Percentiles rank a stretch among this genome's conserved stretches.
These are phyloP conservation scores for Eudorina sp. DNA, from an alignment of 139 green algal species.

Conservation along the genomic window DNA sequence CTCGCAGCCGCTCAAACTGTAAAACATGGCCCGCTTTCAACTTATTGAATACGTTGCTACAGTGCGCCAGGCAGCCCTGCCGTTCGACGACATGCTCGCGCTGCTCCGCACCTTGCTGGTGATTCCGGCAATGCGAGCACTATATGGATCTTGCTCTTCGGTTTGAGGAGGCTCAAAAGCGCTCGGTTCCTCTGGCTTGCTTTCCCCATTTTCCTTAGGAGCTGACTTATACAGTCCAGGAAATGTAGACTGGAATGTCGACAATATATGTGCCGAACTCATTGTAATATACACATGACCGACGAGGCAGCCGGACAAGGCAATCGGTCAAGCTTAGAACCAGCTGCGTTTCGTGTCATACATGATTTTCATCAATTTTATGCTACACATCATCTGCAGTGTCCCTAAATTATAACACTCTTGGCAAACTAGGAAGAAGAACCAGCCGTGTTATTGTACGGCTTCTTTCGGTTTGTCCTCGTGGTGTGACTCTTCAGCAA, in stretches of 20 bases:
- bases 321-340: constrained; percentile 33
- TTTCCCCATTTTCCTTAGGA: neutral
- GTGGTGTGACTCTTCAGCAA: too few relatives aligned
- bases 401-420: too few relatives aligned
- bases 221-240: constrained; percentile 19
- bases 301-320: neutral
- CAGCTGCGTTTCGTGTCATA: neutral
- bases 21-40: too few relatives aligned
- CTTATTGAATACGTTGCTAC: too few relatives aligned
- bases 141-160: constrained; percentile 10
- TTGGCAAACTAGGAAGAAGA: too few relatives aligned
- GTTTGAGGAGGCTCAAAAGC: neutral
- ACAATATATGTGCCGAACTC: constrained; percentile 43
- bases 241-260: constrained; percentile 34
- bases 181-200: neutral
- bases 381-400: too few relatives aligned
- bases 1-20: constrained; percentile 55
- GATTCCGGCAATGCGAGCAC: constrained; percentile 34
- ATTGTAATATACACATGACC: constrained; percentile 19
- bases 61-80: neutral
- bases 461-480: too few relatives aligned
- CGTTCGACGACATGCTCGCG: neutral
- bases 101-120: constrained; percentile 19
- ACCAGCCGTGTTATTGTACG: too few relatives aligned
- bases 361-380: neutral